Base-by-base conservation (phyloP, 805 yeast genomes). In the Candida orba region DNA sequence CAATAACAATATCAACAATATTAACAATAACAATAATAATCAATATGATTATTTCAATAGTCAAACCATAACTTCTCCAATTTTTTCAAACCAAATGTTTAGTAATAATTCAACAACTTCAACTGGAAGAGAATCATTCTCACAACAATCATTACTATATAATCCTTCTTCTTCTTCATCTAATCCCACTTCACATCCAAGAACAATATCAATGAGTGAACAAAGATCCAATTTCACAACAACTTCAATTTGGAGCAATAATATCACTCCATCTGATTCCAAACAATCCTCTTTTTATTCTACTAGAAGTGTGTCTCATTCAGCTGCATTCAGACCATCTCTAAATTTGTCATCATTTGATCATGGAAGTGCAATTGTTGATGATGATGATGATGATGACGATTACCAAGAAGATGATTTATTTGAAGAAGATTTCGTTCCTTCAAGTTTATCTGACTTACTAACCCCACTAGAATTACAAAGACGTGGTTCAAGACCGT, bases 401-500 rank as follows among this genome's bases (percentile, higher is more conserved):
- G 29, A 27, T 27, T 12, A 27, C 13, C 14, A 60, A 15, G 45
- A 52, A 29, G 40, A 55, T 39, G 71, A 45, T n/a, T 46, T 54
- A 45, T 64, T 61, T 57, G 85, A 76, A 38, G 90, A 85, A 51
- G 95, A 85, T 57, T 84, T 78, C 52, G 84, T 89, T 4, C 97
- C 97, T 1, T 79, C 82, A 6, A 77, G 90, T 25, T 65, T 89
- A 33, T 76, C 81, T n/a, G 95, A 87, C 51, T 66, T 88, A 40
- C 65, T 90, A 39, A 86, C 95, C 0, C 95, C 95, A 0, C 84
- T 78, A 51, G 96, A 89, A 58, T 63, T 84, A 18, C 68, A 81
- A 52, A 71, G 96, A 37, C 78, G 88, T 47, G 73, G 71, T 40
- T 80, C 89, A 10, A 69, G 87, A 46, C 72, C 78, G 4, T 55